Base-by-base conservation (phyloP, 1,139 yeast species). In the Sugiyamaella japonica region DNA sequence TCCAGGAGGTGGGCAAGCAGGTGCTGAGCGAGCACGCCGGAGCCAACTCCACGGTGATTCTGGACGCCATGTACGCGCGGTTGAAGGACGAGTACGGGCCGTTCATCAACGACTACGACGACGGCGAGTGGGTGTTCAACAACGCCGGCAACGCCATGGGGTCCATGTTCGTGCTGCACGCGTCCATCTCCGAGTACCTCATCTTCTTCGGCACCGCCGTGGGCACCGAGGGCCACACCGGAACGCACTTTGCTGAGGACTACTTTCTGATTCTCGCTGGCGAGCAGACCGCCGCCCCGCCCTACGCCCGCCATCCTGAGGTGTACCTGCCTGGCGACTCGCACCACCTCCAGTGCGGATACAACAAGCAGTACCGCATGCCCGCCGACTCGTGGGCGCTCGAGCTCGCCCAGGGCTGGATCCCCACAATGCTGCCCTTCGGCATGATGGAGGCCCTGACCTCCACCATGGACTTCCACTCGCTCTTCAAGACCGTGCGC, bases 81-180 rank as follows among this genome's bases (percentile, higher is more conserved):
- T 71, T 93, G 61, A 78, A 84, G 63, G 76, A 72, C 1, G 81
- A 77, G 54, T 93, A 91, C 68, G 89, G 89, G 17, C 81, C 82
- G 23, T 69, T 80, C 61, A 81, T 90, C 71, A 88, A 86, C 69
- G 83, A 82, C 58, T 76, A 86, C 63, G 81, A 84, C 67, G 77
- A 78, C 55, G 86, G 87, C 50, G 93, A 90, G 64, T 93, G 98
- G 98, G 85, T 93, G 52, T 91, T 85, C 81, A 93, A 91, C 79
- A 90, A 89, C 66, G 99, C 99, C 7, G 99, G 99, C 54, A 96
- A 97, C 62, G 98, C 99, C 54, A 93, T 93, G 99, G 99, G 99
- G 28, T 83, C 90, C 56, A 91, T 93, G 98, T 81, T 89, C 65
- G 89, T 95, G 59, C 76, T 93, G 62, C 99, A 95, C 71, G 97